phyloP scores from a whole-genome alignment of 345 rosid genomes.

The Eucalyptus curtisii region DNA sequence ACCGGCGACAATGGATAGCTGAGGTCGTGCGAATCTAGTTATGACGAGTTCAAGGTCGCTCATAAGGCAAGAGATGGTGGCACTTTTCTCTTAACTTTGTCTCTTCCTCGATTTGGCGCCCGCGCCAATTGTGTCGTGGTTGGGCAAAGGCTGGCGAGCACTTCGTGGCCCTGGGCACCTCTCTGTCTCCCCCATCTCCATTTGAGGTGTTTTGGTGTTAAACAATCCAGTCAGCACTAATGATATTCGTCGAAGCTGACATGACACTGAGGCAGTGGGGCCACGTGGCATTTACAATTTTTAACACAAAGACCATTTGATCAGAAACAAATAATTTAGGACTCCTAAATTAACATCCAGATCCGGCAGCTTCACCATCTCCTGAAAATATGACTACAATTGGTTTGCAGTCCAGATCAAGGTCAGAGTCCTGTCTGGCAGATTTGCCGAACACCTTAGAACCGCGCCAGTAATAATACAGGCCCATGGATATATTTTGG shows the following conservation, averaged over 20 bases:
- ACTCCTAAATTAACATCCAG: neutral
- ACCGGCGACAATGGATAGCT: accelerated
- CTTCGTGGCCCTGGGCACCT: neutral
- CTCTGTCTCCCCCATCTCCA: neutral
- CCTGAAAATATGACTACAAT: neutral
- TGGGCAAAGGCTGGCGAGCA: neutral
- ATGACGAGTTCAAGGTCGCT: neutral
- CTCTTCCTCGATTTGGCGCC: neutral
- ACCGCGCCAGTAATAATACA: neutral
- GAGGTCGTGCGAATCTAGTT: neutral
- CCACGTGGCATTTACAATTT: neutral
- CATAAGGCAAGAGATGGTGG: neutral
- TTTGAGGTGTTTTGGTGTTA: neutral
- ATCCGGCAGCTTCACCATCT: neutral
- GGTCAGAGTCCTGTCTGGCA: neutral
- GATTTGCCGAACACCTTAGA: neutral
- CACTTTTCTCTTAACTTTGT: neutral
- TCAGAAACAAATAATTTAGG: neutral
- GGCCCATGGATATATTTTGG: neutral
- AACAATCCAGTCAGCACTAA: neutral
- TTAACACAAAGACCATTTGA: neutral
- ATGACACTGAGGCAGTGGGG: neutral
- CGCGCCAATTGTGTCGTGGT: neutral
- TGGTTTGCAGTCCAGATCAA: neutral
- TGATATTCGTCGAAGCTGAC: neutral